Conservation (phyloP, 768 basidiomycete species). For the Agaricus blazei region DNA sequence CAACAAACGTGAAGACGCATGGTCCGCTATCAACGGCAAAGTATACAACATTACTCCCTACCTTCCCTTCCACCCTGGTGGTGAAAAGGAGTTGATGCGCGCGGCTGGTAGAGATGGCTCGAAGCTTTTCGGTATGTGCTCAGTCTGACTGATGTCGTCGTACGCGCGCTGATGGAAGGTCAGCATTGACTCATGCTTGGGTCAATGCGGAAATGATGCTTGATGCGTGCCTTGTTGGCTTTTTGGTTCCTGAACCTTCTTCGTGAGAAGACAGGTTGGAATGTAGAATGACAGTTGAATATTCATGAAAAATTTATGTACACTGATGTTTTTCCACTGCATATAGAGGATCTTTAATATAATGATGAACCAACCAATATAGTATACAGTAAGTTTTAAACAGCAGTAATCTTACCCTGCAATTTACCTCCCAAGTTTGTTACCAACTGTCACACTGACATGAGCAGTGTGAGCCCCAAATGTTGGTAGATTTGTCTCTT, state of each 20-base stretch:
- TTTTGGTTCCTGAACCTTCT: slow-evolving; percentile 70
- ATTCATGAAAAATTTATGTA: no score
- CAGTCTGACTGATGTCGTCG: background rate
- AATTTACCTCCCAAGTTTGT: no score
- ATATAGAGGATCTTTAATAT: no score
- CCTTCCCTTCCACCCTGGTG: slow-evolving; percentile 89
- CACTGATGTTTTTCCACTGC: no score
- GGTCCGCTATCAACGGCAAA: slow-evolving; percentile 88
- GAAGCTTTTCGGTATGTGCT: slow-evolving; percentile 77
- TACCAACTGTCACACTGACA: background rate
- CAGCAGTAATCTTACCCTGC: no score
- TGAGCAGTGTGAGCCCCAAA: background rate
- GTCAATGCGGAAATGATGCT: slow-evolving; percentile 97
- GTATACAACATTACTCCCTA: slow-evolving; percentile 97
- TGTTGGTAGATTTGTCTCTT: background rate
- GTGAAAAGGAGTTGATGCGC: slow-evolving; percentile 90
- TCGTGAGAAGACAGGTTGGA: slow-evolving; percentile 12
- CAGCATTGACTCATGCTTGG: slow-evolving; percentile 93
- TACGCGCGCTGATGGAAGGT: background rate
- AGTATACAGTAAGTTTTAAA: no score
- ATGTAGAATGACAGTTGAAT: background rate
- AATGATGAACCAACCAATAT: no score
- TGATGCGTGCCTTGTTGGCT: slow-evolving; percentile 88
- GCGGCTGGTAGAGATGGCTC: slow-evolving; percentile 95
- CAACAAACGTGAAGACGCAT: slow-evolving; percentile 82